Base-by-base conservation (phyloP, 495 filamentous ascomycete genomes). In the Aspergillus panamensis region DNA sequence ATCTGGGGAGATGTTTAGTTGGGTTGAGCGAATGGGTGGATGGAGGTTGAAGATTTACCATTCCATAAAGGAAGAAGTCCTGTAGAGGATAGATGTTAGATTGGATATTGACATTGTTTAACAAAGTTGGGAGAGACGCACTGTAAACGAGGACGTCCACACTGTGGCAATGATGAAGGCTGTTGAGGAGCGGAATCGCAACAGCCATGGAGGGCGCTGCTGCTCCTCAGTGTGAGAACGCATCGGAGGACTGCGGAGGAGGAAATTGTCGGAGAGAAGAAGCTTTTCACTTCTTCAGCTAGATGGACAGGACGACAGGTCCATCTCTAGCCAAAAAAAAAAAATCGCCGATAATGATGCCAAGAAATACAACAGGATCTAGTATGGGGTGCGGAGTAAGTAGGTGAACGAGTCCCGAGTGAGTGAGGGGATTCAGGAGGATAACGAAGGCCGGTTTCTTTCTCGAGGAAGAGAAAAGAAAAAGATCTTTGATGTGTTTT, bases 141-240 rank as follows among this genome's bases (percentile, higher is more conserved):
- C 84, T 0, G 82, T 85, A 67, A 89, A 89, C 1, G 83, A 76
- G 16, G 81, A 86, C 37, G 85, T 72, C 51, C 77, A 82, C 12
- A 87, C 80, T 12, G 86, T 86, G 37, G 70, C 69, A 45, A 86
- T 60, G 47, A 87, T 87, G 66, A 87, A 86, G 44, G 77, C 59
- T 6, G 83, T 82, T 59, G 77, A 82, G 25, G 84, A 86, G 6
- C 85, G 81, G 69, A 76, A 78, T 50, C 57, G 60, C 8, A 87
- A 69, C 13, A 77, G 76, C 62, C 70, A 70, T 37, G 79, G 80
- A 6, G 68, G 69, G 25, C 55, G 45, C 25, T 49, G n/a, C n/a
- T 13, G 39, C 29, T 45, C 48, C 47, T 19, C 25, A 52, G 13
- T 16, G 21, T 25, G 5, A 25, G 25, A 25, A 25, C 2, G 25